Evolutionary conservation across 192 early-diverging fungal species (phyloP).

Genomic region (Umbelopsis sp.): DNA sequence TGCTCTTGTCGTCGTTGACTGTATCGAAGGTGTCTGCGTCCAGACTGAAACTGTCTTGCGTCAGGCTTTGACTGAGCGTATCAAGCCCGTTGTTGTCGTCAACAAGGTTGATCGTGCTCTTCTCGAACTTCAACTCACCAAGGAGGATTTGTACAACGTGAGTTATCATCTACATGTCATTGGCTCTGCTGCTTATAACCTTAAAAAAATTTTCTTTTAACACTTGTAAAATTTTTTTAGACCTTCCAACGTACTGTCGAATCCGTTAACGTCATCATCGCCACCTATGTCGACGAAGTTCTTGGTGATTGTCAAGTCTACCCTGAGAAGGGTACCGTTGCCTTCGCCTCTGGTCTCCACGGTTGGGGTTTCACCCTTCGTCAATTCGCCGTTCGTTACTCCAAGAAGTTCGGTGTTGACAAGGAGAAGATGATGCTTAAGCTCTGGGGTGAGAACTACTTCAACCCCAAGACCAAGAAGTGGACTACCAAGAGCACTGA

Average conservation of each 20-base stretch:
- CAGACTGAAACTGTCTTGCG: conserved; percentile 99
- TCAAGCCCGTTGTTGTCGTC: conserved; percentile 97
- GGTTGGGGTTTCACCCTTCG: conserved; percentile 99
- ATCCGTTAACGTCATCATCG: conserved; percentile 96
- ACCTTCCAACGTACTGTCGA: conserved; percentile 95
- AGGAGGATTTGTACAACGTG: conserved; percentile 91
- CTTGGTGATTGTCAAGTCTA: conserved; percentile 92
- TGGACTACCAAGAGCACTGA: conserved; percentile 82
- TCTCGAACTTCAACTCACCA: conserved; percentile 92
- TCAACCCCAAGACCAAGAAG: conserved; percentile 98
- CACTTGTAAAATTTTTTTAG: conserved; percentile 43
- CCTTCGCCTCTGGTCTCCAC: conserved; percentile 98
- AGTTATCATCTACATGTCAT: conserved; percentile 16
- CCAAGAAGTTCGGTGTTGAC: conserved; percentile 98
- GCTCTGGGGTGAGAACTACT: conserved; percentile 99
- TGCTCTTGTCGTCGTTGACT: conserved; percentile 98
- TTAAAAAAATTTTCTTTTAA: conserved; percentile 4
- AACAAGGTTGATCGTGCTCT: conserved; percentile 99
- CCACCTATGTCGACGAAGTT: conserved; percentile 88
- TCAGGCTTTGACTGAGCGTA: conserved; percentile 95
- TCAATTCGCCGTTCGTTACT: conserved; percentile 94
- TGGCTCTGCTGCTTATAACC: neutral
- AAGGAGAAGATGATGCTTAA: conserved; percentile 92
- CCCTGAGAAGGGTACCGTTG: conserved; percentile 94
- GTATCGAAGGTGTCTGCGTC: conserved; percentile 97